Evolutionary conservation across 75 land plant species (phyloP), one percentile per base, ranked within the genome.

Genomic region (Ceratopteris richardii): DNA sequence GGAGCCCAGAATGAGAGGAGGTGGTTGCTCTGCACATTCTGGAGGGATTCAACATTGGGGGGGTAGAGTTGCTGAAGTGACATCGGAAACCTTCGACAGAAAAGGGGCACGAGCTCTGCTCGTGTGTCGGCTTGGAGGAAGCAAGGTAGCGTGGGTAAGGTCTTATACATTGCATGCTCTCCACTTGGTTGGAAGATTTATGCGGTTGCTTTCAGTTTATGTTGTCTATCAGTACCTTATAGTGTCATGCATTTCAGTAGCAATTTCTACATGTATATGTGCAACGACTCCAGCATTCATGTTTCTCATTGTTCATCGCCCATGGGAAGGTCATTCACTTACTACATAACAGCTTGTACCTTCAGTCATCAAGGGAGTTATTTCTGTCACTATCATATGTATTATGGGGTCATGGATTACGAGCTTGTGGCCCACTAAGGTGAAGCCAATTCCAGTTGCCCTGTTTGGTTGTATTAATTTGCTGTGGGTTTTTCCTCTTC

Each of bases 321-420:
- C 98, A 26, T 93, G 98, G 98, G 80, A 74, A 65, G 98, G 98
- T 17, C 76, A 91, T 13, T 76, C 98, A 30, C 82, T 93, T 29
- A 66, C 85, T 9, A 79, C 78, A 67, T 64, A 23, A 14, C 84
- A 93, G 98, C 81, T 93, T 3, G 70, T 80, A 39, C 90, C 91
- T 36, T 72, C 96, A 22, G 39, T 89, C 7, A 72, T 90, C n/a
- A 93, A 93, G 74, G 98, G 98, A 42, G 96, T 64, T 46, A n/a
- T 77, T 93, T 50, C 71, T 81, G 67, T 96, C 98, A 40, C 46
- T 86, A 28, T 88, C 88, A 33, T 88, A 83, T 64, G 59, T 93
- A 7, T 63, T 89, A 57, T 93, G 98, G 98, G 98, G 84, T 23
- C 86, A 81, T 65, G 90, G 96, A 18, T 79, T 93, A 23, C 68